Conservation (phyloP, 768 basidiomycete species). For the Sporobolomyces pararoseus region DNA sequence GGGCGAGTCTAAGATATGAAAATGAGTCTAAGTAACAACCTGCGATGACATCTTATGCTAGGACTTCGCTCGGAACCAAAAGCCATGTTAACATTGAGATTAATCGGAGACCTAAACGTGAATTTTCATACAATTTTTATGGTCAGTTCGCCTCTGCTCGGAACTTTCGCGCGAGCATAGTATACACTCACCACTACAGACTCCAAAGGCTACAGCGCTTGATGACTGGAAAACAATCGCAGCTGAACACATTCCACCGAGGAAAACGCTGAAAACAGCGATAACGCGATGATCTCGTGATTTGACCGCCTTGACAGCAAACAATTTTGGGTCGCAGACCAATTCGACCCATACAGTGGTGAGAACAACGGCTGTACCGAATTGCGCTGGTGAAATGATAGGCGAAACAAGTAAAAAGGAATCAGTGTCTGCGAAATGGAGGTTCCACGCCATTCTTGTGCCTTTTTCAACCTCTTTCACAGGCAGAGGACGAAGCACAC, state of each 20-base stretch:
- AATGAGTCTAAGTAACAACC: no score
- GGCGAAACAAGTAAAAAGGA: constrained; percentile 42
- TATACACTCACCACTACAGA: constrained; percentile 1
- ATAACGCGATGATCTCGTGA: constrained; percentile 69
- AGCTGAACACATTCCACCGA: constrained; percentile 61
- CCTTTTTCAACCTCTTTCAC: no score
- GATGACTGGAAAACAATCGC: constrained; percentile 27
- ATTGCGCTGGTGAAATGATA: constrained; percentile 45
- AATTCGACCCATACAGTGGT: constrained; percentile 80
- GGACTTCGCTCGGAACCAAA: constrained; percentile 18
- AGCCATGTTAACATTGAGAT: constrained; percentile 24
- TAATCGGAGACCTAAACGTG: constrained; percentile 26
- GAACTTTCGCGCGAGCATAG: no score
- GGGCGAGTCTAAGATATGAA: no score
- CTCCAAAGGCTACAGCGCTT: constrained; percentile 30
- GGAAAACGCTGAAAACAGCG: constrained; percentile 60
- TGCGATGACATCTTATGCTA: neutral
- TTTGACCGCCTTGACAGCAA: constrained; percentile 57
- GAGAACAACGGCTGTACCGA: constrained; percentile 46
- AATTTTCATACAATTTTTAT: no score
- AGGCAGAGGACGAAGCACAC: no score
- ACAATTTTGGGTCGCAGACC: constrained; percentile 72
- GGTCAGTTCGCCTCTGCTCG: neutral
- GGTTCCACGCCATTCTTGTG: no score
- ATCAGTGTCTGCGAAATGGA: no score